Evolutionary conservation across 371 early-diverging fungal genomes (phyloP).

Genomic region (Basidiobolus meristosporus): DNA sequence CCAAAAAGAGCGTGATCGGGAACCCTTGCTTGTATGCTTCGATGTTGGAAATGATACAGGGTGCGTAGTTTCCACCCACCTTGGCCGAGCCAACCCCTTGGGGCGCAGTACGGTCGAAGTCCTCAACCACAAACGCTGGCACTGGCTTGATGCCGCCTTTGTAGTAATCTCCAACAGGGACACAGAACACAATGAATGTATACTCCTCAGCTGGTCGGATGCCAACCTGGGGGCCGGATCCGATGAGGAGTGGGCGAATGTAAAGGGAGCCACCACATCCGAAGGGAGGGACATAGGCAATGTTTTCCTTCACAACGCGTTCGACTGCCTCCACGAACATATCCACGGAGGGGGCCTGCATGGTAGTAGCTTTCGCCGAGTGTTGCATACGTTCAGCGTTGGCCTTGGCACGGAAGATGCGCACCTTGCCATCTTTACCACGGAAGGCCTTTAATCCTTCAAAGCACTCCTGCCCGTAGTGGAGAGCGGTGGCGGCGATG

Average conservation of each 20-base stretch:
- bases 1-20: slow-evolving; percentile 51
- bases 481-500: slow-evolving; percentile 33
- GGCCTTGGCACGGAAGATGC: slow-evolving; percentile 51
- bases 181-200: slow-evolving; percentile 45
- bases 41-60: slow-evolving; percentile 27
- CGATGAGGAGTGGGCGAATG: slow-evolving; percentile 49
- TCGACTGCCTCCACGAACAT: slow-evolving; percentile 42
- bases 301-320: slow-evolving; percentile 33
- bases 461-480: slow-evolving; percentile 63
- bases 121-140: slow-evolving; percentile 41
- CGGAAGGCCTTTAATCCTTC: slow-evolving; percentile 74
- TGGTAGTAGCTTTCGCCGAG: slow-evolving; percentile 29
- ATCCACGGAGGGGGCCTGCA: slow-evolving; percentile 41
- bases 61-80: slow-evolving; percentile 63
- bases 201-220: slow-evolving; percentile 45
- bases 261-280: slow-evolving; percentile 43
- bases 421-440: slow-evolving; percentile 42
- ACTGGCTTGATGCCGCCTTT: slow-evolving; percentile 47
- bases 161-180: slow-evolving; percentile 50
- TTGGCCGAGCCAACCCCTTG: slow-evolving; percentile 42
- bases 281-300: slow-evolving; percentile 50
- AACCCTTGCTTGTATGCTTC: slow-evolving; percentile 43
- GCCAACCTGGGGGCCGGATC: slow-evolving; percentile 47
- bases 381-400: slow-evolving; percentile 46
- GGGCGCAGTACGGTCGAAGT: slow-evolving; percentile 51